A percentile compares a stretch with the other conserved stretches of the same genome.
Conservation (phyloP, 2,329 filamentous ascomycete genomes). For the Zalaria obscura region DNA sequence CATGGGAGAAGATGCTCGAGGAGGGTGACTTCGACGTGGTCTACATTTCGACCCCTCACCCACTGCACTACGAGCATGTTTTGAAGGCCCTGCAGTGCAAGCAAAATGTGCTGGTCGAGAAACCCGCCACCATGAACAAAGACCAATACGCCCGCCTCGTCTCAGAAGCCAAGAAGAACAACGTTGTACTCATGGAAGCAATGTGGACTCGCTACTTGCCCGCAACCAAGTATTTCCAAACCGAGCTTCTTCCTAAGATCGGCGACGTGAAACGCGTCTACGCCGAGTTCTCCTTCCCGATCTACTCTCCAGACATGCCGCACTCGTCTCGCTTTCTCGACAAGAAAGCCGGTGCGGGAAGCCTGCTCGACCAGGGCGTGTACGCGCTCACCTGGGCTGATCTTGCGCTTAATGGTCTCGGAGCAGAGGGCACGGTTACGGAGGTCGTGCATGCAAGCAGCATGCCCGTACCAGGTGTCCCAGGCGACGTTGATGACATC, state of each 20-base stretch:
- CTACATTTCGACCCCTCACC: conserved; percentile 17
- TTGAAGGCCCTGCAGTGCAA: conserved; percentile 10
- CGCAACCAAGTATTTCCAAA: conserved; percentile 11
- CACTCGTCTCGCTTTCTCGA: conserved; percentile 4
- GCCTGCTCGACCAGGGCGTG: conserved; percentile 7
- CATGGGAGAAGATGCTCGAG: too few relatives aligned
- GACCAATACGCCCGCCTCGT: conserved; percentile 8
- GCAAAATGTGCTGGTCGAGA: conserved; percentile 15
- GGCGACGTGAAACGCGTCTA: conserved; percentile 10
- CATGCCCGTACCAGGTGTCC: too few relatives aligned
- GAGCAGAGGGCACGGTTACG: too few relatives aligned
- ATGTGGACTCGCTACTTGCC: conserved; percentile 18
- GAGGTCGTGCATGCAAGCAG: too few relatives aligned
- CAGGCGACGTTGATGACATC: too few relatives aligned
- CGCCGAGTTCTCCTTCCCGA: conserved; percentile 15
- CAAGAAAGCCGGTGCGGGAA: conserved; percentile 5
- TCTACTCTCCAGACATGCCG: conserved; percentile 11
- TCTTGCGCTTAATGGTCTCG: conserved; percentile 8
- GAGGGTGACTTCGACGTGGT: conserved; percentile 12
- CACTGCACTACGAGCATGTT: conserved; percentile 14
- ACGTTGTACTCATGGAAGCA: conserved; percentile 16
- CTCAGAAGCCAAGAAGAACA: conserved; percentile 4
- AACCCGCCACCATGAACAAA: conserved; percentile 15
- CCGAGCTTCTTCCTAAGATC: conserved; percentile 6
- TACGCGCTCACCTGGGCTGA: conserved; percentile 3